Evolutionary conservation across 2,329 filamentous ascomycete genomes (phyloP).

Genomic region (Cladosporium phlei): DNA sequence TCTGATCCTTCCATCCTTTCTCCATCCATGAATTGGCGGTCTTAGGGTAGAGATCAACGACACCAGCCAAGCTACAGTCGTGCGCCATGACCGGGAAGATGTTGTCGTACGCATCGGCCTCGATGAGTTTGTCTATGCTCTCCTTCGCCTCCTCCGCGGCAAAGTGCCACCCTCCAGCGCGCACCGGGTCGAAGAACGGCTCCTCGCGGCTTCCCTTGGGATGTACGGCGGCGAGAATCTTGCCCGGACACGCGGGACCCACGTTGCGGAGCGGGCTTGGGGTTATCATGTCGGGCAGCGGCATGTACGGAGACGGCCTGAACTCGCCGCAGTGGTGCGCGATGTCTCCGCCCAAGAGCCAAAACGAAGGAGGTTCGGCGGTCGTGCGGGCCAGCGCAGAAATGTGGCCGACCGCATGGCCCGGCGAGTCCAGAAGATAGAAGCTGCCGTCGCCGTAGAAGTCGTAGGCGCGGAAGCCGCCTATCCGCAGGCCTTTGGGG

Average conservation of each 20-base stretch:
- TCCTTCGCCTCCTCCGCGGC: slow-evolving; percentile 31
- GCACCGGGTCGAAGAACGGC: not conserved
- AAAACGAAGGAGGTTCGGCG: slow-evolving; percentile 36
- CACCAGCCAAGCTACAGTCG: slow-evolving; percentile 39
- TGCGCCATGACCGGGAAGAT: slow-evolving; percentile 47
- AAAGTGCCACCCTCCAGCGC: slow-evolving; percentile 21
- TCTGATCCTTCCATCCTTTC: slow-evolving; percentile 42
- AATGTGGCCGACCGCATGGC: slow-evolving; percentile 48
- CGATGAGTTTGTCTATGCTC: slow-evolving; percentile 43
- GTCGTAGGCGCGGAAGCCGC: slow-evolving; percentile 44
- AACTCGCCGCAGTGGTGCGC: slow-evolving; percentile 43
- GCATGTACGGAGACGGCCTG: slow-evolving; percentile 39
- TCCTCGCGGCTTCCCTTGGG: slow-evolving; percentile 20
- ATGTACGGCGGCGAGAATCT: slow-evolving; percentile 37
- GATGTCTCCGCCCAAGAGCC: slow-evolving; percentile 47
- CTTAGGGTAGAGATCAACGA: slow-evolving; percentile 48
- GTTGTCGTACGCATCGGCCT: slow-evolving; percentile 42
- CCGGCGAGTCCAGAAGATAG: slow-evolving; percentile 50
- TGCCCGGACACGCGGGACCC: slow-evolving; percentile 36
- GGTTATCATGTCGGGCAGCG: slow-evolving; percentile 34
- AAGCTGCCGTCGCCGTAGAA: slow-evolving; percentile 54
- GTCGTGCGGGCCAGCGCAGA: slow-evolving; percentile 44
- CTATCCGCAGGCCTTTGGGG: slow-evolving; percentile 34
- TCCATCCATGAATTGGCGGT: slow-evolving; percentile 43
- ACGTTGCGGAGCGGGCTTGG: slow-evolving; percentile 34